A percentile compares a stretch with the other conserved stretches of the same genome.
These are phyloP conservation scores for Westerdykella sp. DNA, from an alignment of 2,329 filamentous ascomycete genomes.

Conservation along the genomic window DNA sequence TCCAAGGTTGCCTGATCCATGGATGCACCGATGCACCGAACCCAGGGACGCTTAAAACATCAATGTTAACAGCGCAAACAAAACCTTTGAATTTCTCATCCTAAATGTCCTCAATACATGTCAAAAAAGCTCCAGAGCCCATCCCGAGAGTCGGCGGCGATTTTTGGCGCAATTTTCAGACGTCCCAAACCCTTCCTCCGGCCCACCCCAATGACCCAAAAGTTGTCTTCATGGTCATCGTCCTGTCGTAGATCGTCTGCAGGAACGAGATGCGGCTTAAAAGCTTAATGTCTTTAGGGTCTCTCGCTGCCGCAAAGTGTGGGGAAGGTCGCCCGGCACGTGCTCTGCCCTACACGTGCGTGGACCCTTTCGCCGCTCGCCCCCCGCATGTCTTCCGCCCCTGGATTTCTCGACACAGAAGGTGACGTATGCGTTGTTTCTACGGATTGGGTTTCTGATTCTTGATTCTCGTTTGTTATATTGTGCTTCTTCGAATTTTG, in stretches of 20 bases:
- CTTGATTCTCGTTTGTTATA: too few species aligned
- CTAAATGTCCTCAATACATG: not conserved
- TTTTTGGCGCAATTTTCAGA: not conserved
- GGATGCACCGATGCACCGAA: not conserved
- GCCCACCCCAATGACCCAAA: conserved; percentile 3
- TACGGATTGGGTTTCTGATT: too few species aligned
- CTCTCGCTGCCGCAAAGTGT: conserved; percentile 21
- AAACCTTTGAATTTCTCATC: not conserved
- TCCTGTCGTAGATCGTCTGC: conserved; percentile 27
- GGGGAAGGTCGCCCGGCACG: conserved; percentile 16
- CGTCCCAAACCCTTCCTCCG: not conserved
- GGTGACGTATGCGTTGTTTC: too few species aligned
- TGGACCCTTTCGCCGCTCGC: not conserved
- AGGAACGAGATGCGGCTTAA: conserved; percentile 33
- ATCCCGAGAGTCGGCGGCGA: not conserved
- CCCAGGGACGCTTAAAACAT: too few species aligned
- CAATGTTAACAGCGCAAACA: not conserved
- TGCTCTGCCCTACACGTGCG: not conserved
- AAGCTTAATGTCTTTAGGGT: conserved; percentile 26
- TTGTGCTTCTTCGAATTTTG: too few species aligned
- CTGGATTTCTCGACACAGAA: not conserved
- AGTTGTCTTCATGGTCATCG: conserved; percentile 1
- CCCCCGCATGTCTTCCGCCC: not conserved
- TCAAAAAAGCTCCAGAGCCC: not conserved
- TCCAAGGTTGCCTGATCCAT: too few species aligned